These are phyloP conservation scores for Rhodomyrtus tomentosa DNA, from an alignment of 345 rosid species.

Conservation along the genomic window DNA sequence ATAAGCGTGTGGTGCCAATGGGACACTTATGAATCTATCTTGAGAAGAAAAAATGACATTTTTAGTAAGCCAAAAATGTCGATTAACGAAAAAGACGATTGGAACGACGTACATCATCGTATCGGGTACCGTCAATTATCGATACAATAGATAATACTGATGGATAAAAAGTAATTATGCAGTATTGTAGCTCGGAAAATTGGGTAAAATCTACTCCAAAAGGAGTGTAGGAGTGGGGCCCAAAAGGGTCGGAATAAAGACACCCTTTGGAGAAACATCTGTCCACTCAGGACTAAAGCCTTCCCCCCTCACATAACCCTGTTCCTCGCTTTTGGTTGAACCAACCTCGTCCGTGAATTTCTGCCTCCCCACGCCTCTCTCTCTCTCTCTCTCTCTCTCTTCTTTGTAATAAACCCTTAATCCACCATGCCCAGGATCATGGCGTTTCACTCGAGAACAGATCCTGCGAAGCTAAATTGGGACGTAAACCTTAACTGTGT, in stretches of 20 bases:
- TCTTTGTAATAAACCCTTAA: not conserved
- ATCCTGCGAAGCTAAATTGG: not conserved
- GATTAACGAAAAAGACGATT: not conserved
- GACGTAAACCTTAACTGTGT: not conserved
- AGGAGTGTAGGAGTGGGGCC: not conserved
- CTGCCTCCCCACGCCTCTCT: not conserved
- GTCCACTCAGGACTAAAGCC: not conserved
- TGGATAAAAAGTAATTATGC: not conserved
- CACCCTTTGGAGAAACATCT: not conserved
- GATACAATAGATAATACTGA: not conserved
- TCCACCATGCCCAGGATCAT: not conserved
- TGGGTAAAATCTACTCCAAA: not conserved
- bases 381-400: not conserved
- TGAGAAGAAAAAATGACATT: not conserved
- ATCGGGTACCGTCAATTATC: not conserved
- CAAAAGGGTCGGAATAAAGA: not conserved
- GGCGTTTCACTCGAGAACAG: not conserved
- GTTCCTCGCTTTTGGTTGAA: not conserved
- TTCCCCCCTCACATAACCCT: not conserved
- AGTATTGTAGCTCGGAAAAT: not conserved
- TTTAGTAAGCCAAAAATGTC: not conserved
- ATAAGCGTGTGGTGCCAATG: not conserved
- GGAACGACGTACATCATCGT: not conserved
- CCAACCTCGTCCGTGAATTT: not conserved
- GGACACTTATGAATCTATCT: not conserved